These are phyloP conservation scores for Paraphoma sp. DNA, from an alignment of 2,329 filamentous ascomycete species.

Conservation along the genomic window DNA sequence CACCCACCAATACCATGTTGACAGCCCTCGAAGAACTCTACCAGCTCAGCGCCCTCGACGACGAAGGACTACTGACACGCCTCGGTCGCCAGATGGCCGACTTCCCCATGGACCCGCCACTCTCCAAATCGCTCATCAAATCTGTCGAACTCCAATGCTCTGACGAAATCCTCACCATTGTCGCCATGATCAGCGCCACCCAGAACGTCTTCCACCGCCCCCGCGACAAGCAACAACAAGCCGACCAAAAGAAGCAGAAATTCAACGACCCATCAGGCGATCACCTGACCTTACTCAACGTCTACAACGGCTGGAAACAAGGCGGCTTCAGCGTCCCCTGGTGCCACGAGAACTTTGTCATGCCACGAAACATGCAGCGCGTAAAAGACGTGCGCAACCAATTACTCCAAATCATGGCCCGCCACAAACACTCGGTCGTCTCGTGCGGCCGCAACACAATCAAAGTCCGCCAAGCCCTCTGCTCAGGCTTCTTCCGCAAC, in stretches of 20 bases:
- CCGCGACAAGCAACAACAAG: constrained; percentile 95
- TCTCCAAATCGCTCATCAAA: constrained; percentile 89
- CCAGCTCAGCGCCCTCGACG: constrained; percentile 86
- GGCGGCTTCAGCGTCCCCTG: constrained; percentile 83
- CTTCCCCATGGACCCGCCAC: constrained; percentile 94
- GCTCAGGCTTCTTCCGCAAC: constrained; percentile 94
- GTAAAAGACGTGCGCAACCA: constrained; percentile 93
- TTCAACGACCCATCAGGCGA: constrained; percentile 96
- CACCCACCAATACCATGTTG: constrained; percentile 96
- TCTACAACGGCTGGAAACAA: constrained; percentile 96
- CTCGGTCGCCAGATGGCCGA: constrained; percentile 97
- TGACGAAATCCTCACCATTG: constrained; percentile 92
- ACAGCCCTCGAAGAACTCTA: constrained; percentile 96
- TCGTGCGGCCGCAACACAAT: constrained; percentile 88
- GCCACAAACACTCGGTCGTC: constrained; percentile 81
- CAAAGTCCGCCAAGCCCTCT: constrained; percentile 86
- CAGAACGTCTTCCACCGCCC: constrained; percentile 91
- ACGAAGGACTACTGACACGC: constrained; percentile 91
- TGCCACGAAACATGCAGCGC: constrained; percentile 85
- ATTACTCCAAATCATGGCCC: constrained; percentile 89
- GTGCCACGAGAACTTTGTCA: constrained; percentile 98
- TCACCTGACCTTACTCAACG: constrained; percentile 92
- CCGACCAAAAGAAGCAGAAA: constrained; percentile 96
- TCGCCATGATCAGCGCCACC: constrained; percentile 72
- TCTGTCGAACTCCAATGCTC: constrained; percentile 88